Evolutionary conservation across 495 filamentous ascomycete species (phyloP), one percentile per base, ranked within the genome.

Genomic region (Xylaria flabelliformis): DNA sequence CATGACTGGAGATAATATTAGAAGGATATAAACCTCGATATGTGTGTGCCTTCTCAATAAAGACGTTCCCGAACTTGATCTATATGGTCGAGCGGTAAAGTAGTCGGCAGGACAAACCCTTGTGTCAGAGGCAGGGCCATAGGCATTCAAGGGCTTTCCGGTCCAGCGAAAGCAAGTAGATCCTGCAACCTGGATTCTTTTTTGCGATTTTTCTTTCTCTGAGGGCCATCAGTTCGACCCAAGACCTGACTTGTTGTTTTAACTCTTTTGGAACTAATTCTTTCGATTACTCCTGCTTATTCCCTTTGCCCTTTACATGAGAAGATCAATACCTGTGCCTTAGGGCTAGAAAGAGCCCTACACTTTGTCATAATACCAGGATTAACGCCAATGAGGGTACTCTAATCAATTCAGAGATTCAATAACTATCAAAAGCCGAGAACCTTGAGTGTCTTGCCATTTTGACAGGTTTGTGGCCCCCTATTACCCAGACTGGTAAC

Each of bases 41-140:
- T 56, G 53, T 56, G 53, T 1, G 12, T 26, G 29, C 26, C 4
- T 17, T 4, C 17, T 56, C 53, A 56, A 32, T 13, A 39, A 39
- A 56, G 53, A 56, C 13, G 12, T 56, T 56, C 24, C 13, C 53
- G 50, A 51, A 51, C 26, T 56, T 8, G 53, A 56, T 56, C 53
- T 56, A 56, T 29, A 56, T 56, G 53, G 53, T 56, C 26, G 53
- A n/a, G 53, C 24, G 21, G 50, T 51, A 12, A 51, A 51, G n/a
- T 24, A 51, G 50, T 51, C n/a, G n/a, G 50, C n/a, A 51, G 50
- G 50, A 51, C 50, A 51, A 51, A 21, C 50, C 50, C 50, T 24
- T 51, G n/a, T 24, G 50, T 51, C 50, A 51, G 50, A 51, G 50
- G 50, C 50, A 51, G 50, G 50, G 50, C 50, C 50, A 51, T 51